Base-by-base conservation (phyloP, 2,329 filamentous ascomycete species). In the Magnaporthiopsis poae region DNA sequence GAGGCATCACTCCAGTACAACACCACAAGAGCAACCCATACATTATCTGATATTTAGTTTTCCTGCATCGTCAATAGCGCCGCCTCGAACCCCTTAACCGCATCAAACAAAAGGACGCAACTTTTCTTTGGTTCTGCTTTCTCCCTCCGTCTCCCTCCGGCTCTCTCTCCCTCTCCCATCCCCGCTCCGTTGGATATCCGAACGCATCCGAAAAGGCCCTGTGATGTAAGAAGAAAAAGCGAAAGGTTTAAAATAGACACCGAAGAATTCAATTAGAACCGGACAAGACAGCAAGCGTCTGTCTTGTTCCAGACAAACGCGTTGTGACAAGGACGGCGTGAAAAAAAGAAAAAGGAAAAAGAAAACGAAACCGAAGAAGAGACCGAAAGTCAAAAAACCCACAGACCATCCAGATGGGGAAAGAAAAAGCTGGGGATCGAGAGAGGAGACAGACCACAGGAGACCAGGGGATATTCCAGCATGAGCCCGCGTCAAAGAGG, bases 311-410 rank as follows among this genome's bases (percentile, higher is more conserved):
- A 5, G 46, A 56, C n/a, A 56, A 25, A 56, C 4, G 46, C 25
- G 46, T 64, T 46, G 15, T 59, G 27, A 64, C 63, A 56, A 46
- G 29, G 52, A 35, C 18, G 46, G 25, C n/a, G 52, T n/a, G 8
- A 56, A 59, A 36, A 59, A 52, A 59, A 18, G 13, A 59, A 64
- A 7, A 25, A 64, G 21, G 33, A 31, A 52, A 33, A 29, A 64
- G 25, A 56, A 62, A 64, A 61, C 39, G 33, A 46, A 62, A 21
- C 56, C 36, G 68, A 66, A 61, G 39, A 62, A 64, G 65, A 65
- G 21, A n/a, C 46, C 46, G 21, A 56, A 7, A 36, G 65, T 66
- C 36, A 61, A 61, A 33, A 61, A 25, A 61, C 4, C 25, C 60
- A 61, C 27, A 33, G 18, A 33, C 25, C 60, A 31, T 61, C 31